Base-by-base conservation (phyloP, 768 basidiomycete species). In the Mycena rosella region DNA sequence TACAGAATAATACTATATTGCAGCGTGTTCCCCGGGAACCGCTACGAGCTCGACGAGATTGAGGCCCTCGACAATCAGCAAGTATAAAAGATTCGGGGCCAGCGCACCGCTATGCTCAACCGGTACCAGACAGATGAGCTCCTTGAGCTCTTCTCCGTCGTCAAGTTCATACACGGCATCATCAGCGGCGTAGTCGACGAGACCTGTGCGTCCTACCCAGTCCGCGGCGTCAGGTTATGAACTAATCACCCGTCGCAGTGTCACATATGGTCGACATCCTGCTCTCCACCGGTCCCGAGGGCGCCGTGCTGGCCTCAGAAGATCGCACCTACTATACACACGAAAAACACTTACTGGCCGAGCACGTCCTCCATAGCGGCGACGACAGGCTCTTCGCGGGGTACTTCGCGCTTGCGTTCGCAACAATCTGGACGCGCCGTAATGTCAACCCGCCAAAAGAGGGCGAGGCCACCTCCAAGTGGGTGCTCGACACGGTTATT, bases 1-100 rank as follows among this genome's bases (percentile, higher is more conserved):
- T 72, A 72, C 32, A 48, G 61, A 11, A 24, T 69, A 1, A 69
- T 69, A 65, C 51, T 67, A 3, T 72, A 67, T 20, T 56, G 49
- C 36, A 44, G 30, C 0, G 20, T 69, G 13, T 69, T 66, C 48
- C 56, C 58, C n/a, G 44, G 20, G 4, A 24, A 56, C 13, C 1
- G 9, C 26, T 65, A 51, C 15, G 5, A 4, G 55, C 40, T 24
- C n/a, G 24, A 60, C 17, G 38, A 53, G 30, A 36, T 62, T 2
- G 40, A 56, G 5, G 54, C 56, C 10, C 18, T 56, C 8, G 48
- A 32, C 20, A 32, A 29, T 8, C 48, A n/a, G 2, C 5, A 3
- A 4, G 5, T 55, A 7, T 29, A 54, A 11, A 44, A 44, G 26
- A 52, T 60, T n/a, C 40, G 20, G 2, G 22, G 24, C 0, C 49